Percentiles rank a stretch among this genome's conserved stretches.
phyloP scores from a whole-genome alignment of 108 stramenopile species.

The Chaetoceros tenuissimus region DNA sequence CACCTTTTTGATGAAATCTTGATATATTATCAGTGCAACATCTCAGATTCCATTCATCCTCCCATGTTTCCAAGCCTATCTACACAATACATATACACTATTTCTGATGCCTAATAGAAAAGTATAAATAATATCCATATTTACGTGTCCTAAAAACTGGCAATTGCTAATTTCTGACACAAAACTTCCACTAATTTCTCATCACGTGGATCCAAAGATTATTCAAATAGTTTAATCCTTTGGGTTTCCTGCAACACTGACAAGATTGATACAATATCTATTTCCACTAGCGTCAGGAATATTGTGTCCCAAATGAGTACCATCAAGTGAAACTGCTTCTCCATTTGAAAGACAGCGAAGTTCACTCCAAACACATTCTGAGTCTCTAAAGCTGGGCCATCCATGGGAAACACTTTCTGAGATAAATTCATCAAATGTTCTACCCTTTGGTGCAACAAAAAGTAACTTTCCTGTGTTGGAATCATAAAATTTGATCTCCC shows the following conservation, averaged over 20 bases:
- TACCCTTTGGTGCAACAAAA: constrained; percentile 42
- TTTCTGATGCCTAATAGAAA: too few relatives aligned
- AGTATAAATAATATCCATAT: too few relatives aligned
- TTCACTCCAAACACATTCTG: constrained; percentile 43
- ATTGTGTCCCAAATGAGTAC: constrained; percentile 64
- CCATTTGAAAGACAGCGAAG: constrained; percentile 1
- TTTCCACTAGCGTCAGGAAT: constrained; percentile 53
- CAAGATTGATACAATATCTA: constrained; percentile 72
- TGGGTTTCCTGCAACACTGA: constrained; percentile 45
- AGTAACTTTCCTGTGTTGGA: constrained; percentile 48
- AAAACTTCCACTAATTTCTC: too few relatives aligned
- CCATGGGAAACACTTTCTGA: constrained; percentile 45
- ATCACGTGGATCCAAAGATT: too few relatives aligned
- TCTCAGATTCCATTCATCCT: too few relatives aligned
- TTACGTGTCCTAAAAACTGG: too few relatives aligned
- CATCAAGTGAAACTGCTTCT: constrained; percentile 15
- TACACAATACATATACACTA: too few relatives aligned
- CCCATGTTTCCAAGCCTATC: too few relatives aligned
- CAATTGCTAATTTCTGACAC: too few relatives aligned
- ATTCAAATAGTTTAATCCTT: neutral
- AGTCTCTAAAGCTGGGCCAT: constrained; percentile 61
- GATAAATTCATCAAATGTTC: constrained; percentile 42
- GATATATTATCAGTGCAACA: too few relatives aligned
- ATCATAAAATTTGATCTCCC: constrained; percentile 51
- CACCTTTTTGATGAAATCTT: too few relatives aligned